Percentiles rank a stretch among this genome's conserved stretches.
Conservation (phyloP, 345 rosid genomes). For the Reutealis trisperma region DNA sequence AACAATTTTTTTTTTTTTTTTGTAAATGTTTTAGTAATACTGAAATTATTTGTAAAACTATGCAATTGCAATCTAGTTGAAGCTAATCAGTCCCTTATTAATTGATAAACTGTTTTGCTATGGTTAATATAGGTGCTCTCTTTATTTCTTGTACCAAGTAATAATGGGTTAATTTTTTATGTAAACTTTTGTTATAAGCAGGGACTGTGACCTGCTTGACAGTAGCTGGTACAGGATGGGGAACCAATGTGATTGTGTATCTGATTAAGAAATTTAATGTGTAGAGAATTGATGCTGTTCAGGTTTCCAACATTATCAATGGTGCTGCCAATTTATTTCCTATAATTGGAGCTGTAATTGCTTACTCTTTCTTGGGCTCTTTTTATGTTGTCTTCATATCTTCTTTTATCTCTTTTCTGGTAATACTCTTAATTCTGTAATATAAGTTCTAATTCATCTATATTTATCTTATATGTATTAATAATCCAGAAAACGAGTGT, state of each 20-base stretch:
- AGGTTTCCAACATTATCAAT: slow-evolving; percentile 25
- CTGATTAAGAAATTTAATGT: slow-evolving; percentile 31
- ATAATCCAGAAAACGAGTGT: too few relatives aligned
- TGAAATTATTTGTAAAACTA: too few relatives aligned
- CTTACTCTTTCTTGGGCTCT: slow-evolving; percentile 24
- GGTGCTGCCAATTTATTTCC: slow-evolving; percentile 27
- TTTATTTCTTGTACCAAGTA: too few relatives aligned
- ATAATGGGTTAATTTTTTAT: too few relatives aligned
- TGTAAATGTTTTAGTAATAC: too few relatives aligned
- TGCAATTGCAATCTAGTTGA: too few relatives aligned
- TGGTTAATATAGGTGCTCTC: too few relatives aligned
- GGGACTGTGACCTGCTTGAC: slow-evolving; percentile 39
- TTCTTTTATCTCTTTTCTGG: slow-evolving; percentile 27
- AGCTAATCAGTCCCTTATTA: too few relatives aligned
- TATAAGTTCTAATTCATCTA: not conserved
- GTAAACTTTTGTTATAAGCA: slow-evolving; percentile 16
- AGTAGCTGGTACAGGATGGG: slow-evolving; percentile 44
- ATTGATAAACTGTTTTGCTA: too few relatives aligned
- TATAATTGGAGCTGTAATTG: slow-evolving; percentile 24
- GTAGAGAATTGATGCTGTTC: slow-evolving; percentile 33
- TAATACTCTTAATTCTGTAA: not conserved
- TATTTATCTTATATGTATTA: too few relatives aligned
- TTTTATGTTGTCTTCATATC: slow-evolving; percentile 14
- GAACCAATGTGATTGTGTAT: slow-evolving; percentile 34
- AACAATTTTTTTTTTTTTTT: too few relatives aligned